phyloP scores from a whole-genome alignment of 2,329 filamentous ascomycete genomes.

The Hypoxylon sp. region DNA sequence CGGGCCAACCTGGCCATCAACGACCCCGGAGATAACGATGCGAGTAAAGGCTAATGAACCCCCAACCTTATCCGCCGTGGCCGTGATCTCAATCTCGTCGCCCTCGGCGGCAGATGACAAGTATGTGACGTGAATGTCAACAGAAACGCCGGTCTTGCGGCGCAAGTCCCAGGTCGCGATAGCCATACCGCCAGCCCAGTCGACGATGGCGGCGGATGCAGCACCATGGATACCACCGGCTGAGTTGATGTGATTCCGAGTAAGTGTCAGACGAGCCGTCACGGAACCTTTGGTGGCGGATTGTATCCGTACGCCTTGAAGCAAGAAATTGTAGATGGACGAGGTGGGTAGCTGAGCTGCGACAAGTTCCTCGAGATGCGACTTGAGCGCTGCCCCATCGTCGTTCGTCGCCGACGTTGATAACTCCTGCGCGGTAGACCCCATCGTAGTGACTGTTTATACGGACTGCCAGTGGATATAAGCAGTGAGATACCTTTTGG shows the following conservation, averaged over 20 bases:
- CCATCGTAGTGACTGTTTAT: no score
- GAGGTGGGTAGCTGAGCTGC: conserved; percentile 51
- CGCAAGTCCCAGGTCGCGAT: conserved; percentile 71
- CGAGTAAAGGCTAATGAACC: conserved; percentile 73
- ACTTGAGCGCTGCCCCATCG: conserved; percentile 40
- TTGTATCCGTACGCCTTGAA: conserved; percentile 56
- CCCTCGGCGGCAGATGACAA: conserved; percentile 69
- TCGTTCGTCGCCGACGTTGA: conserved; percentile 1
- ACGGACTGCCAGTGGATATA: background rate
- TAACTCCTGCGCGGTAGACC: conserved; percentile 11
- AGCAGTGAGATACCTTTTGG: background rate
- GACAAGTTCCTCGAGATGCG: conserved; percentile 45
- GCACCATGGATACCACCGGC: conserved; percentile 74
- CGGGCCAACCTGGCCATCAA: conserved; percentile 55
- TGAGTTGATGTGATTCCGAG: conserved; percentile 70
- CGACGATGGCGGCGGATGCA: conserved; percentile 74
- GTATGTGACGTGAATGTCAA: conserved; percentile 79
- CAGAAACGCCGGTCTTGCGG: conserved; percentile 71
- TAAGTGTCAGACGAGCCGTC: conserved; percentile 58
- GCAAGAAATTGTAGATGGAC: conserved; percentile 63
- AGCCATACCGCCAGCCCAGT: conserved; percentile 77
- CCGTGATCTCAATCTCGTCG: conserved; percentile 74
- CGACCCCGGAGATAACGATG: conserved; percentile 70
- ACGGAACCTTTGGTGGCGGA: conserved; percentile 57
- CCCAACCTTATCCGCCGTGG: conserved; percentile 71